A percentile compares a stretch with the other conserved stretches of the same genome.
phyloP scores from a whole-genome alignment of 345 rosid genomes.

The Bruguiera parviflora region DNA sequence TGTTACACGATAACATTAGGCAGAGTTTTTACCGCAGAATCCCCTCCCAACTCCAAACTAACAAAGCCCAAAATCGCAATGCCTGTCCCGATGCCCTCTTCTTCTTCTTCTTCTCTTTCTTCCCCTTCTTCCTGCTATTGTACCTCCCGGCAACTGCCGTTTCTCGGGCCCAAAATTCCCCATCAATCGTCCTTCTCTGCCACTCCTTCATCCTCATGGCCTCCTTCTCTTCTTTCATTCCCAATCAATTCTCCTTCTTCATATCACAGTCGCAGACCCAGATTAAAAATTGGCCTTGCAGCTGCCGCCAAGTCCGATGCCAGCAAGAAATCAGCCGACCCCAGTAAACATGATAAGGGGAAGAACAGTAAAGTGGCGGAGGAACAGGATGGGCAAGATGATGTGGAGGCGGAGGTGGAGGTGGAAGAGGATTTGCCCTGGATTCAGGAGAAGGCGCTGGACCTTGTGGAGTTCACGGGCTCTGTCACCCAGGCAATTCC shows the following conservation, averaged over 20 bases:
- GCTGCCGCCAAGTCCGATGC: conserved; percentile 10
- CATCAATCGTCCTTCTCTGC: conserved; percentile 9
- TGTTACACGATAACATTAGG: too few relatives aligned
- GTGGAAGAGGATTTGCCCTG: conserved; percentile 87
- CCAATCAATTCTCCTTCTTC: conserved; percentile 3
- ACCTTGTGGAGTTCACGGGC: conserved; percentile 88
- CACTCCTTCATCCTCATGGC: too few relatives aligned
- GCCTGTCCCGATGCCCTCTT: background rate
- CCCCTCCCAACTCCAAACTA: too few relatives aligned
- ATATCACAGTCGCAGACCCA: conserved; percentile 19
- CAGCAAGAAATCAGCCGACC: background rate
- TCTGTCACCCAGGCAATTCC: conserved; percentile 89
- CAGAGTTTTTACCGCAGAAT: too few relatives aligned
- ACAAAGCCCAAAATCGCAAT: background rate
- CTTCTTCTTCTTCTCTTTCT: conserved; percentile 4
- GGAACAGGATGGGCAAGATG: conserved; percentile 76
- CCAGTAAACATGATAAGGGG: conserved; percentile 1
- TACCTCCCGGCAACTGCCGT: conserved; percentile 22
- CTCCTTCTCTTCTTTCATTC: conserved; percentile 19
- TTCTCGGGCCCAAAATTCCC: conserved; percentile 26
- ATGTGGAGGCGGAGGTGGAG: conserved; percentile 62
- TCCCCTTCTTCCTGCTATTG: conserved; percentile 9
- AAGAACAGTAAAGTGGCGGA: conserved; percentile 49
- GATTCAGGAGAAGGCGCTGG: conserved; percentile 93
- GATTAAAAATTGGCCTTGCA: background rate